Percentiles rank a stretch among this genome's conserved stretches.
phyloP scores from a whole-genome alignment of 2,329 filamentous ascomycete species.

The Colletotrichum musicola region DNA sequence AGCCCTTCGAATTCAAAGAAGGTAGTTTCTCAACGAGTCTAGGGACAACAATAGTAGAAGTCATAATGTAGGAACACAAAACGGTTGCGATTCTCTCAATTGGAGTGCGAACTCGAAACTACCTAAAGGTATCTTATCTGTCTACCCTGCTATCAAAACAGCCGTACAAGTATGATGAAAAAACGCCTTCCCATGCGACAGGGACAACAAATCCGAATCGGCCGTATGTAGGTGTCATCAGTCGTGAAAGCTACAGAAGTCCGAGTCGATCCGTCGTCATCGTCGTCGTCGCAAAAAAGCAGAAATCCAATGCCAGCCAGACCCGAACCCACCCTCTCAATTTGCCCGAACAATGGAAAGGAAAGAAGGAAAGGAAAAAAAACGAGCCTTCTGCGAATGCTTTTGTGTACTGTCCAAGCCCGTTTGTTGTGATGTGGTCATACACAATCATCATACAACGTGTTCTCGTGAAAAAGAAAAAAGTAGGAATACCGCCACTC shows the following conservation, averaged over 20 bases:
- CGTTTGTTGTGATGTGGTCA: conserved; percentile 35
- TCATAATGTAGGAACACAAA: not conserved
- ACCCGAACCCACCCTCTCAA: not conserved
- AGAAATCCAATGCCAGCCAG: conserved; percentile 20
- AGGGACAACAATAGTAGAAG: not conserved
- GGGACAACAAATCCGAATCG: conserved; percentile 26
- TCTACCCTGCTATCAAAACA: conserved; percentile 15
- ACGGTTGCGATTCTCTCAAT: conserved; percentile 15
- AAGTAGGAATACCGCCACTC: conserved; percentile 8
- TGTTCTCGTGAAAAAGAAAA: conserved; percentile 32
- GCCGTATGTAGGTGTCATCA: conserved; percentile 34
- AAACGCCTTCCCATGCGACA: conserved; percentile 34
- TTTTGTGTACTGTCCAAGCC: conserved; percentile 39
- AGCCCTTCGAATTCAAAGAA: no score
- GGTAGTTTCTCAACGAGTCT: no score
- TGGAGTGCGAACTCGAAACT: conserved; percentile 24
- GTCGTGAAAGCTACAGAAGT: conserved; percentile 33
- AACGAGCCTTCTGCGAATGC: conserved; percentile 23
- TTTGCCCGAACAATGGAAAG: conserved; percentile 19
- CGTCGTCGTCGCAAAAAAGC: conserved; percentile 7
- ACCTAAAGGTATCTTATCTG: conserved; percentile 40
- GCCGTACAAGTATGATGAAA: not conserved
- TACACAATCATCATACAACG: conserved; percentile 40
- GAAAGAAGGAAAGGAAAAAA: no score
- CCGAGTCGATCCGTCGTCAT: conserved; percentile 17